Evolutionary conservation across 805 yeast genomes (phyloP).

Genomic region (Metschnikowia cerradonensis): DNA sequence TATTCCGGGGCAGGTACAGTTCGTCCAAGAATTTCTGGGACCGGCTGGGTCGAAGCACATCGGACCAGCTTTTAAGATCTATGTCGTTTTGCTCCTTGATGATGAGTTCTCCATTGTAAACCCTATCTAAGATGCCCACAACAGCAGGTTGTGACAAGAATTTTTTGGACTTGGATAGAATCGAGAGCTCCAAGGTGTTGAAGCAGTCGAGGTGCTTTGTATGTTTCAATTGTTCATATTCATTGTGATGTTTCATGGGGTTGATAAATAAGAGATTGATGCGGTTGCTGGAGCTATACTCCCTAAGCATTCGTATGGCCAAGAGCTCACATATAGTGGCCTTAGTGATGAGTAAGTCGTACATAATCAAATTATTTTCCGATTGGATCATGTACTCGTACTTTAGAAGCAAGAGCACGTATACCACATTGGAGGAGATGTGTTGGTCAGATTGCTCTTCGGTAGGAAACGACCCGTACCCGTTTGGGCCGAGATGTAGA

Average conservation of each 20-base stretch:
- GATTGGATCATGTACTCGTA: conserved; percentile 39
- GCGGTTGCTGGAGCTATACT: conserved; percentile 39
- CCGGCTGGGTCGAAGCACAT: conserved; percentile 2
- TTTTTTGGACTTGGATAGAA: conserved; percentile 49
- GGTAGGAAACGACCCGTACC: conserved; percentile 10
- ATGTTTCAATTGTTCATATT: conserved; percentile 15
- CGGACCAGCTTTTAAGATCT: conserved; percentile 5
- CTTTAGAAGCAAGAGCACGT: conserved; percentile 31
- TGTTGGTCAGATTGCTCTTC: conserved; percentile 16
- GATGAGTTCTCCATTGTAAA: conserved; percentile 50
- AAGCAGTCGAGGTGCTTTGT: conserved; percentile 24
- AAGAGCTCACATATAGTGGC: conserved; percentile 51
- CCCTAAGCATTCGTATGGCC: conserved; percentile 47
- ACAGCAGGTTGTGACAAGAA: conserved; percentile 52
- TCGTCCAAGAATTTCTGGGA: neutral
- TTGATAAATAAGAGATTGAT: conserved; percentile 44
- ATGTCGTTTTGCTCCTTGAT: conserved; percentile 30
- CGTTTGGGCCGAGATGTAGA: conserved; percentile 20
- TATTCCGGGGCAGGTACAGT: neutral
- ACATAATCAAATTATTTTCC: conserved; percentile 34
- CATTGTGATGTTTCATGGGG: conserved; percentile 36
- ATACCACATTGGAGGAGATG: conserved; percentile 25
- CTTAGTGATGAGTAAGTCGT: conserved; percentile 39
- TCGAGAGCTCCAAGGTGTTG: conserved; percentile 49
- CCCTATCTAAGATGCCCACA: conserved; percentile 41